These are phyloP conservation scores for Bathelium albidoporum DNA, from an alignment of 495 filamentous ascomycete species.

Conservation along the genomic window DNA sequence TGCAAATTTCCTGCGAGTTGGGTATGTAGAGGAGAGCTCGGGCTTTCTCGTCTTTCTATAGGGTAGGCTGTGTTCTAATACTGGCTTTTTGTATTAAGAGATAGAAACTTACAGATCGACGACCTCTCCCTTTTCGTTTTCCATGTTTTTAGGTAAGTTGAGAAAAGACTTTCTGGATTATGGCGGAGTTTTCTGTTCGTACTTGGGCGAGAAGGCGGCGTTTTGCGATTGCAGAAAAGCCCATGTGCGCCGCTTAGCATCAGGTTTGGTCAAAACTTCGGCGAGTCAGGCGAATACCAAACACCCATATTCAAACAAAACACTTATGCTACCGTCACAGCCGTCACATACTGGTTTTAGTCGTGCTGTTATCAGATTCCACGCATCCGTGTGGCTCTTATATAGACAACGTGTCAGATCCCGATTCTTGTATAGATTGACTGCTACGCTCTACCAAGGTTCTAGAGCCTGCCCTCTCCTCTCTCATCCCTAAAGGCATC, in stretches of 20 bases:
- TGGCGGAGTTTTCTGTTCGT: background rate
- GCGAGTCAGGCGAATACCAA: background rate
- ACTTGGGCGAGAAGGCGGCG: background rate
- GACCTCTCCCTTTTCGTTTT: constrained; percentile 1
- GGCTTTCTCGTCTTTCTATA: no score
- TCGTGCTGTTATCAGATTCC: no score
- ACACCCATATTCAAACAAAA: no score
- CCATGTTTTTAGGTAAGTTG: background rate
- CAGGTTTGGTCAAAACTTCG: background rate
- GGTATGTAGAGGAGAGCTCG: no score
- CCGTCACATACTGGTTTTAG: no score
- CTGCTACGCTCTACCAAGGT: background rate
- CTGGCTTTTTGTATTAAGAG: background rate
- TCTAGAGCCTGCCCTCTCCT: constrained; percentile 8
- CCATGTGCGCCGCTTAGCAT: constrained; percentile 2
- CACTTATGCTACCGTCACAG: no score
- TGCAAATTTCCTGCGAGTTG: no score
- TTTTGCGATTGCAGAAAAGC: background rate
- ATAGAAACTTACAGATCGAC: background rate
- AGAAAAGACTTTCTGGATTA: background rate
- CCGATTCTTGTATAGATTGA: no score
- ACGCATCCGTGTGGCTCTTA: no score
- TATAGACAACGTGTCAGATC: no score
- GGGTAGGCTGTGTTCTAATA: no score
- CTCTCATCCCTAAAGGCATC: constrained; percentile 24